phyloP scores from a whole-genome alignment of 495 filamentous ascomycete genomes.

The Antarctomyces pellizariae region DNA sequence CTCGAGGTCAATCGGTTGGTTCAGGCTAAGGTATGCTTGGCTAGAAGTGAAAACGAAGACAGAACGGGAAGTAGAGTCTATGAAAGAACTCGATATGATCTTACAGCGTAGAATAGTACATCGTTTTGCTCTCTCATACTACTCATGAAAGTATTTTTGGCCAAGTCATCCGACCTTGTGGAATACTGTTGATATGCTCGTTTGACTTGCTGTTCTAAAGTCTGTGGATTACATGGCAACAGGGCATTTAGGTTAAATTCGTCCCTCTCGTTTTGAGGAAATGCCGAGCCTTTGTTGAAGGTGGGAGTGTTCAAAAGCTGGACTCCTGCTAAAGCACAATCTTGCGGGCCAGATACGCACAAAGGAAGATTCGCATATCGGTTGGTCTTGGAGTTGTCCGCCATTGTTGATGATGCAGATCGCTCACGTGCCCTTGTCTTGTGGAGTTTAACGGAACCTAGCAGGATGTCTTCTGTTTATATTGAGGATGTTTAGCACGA shows the following conservation, averaged over 20 bases:
- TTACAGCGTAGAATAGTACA: constrained; percentile 48
- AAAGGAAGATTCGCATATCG: constrained; percentile 38
- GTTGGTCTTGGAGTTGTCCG: constrained; percentile 10
- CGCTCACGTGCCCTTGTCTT: background rate
- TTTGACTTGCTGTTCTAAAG: constrained; percentile 54
- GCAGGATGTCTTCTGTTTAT: no score
- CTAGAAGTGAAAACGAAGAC: no score
- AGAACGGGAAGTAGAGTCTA: background rate
- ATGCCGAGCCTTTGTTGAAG: constrained; percentile 72
- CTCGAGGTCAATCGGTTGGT: no score
- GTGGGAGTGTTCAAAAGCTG: constrained; percentile 41
- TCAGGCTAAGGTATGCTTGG: no score
- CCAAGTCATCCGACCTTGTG: constrained; percentile 31
- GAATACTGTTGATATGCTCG: constrained; percentile 65
- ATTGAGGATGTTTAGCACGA: no score
- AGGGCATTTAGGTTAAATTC: constrained; percentile 48
- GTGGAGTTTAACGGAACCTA: no score
- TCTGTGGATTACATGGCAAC: constrained; percentile 48
- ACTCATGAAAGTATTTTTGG: constrained; percentile 65
- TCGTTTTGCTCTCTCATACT: constrained; percentile 65
- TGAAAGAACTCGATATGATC: background rate
- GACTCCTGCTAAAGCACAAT: constrained; percentile 33
- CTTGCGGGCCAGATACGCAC: constrained; percentile 35
- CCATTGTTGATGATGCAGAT: background rate
- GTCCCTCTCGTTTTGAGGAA: constrained; percentile 39